Evolutionary conservation across 1,284 basidiomycete species (phyloP).

Genomic region (Stygiomarasmius scandens): DNA sequence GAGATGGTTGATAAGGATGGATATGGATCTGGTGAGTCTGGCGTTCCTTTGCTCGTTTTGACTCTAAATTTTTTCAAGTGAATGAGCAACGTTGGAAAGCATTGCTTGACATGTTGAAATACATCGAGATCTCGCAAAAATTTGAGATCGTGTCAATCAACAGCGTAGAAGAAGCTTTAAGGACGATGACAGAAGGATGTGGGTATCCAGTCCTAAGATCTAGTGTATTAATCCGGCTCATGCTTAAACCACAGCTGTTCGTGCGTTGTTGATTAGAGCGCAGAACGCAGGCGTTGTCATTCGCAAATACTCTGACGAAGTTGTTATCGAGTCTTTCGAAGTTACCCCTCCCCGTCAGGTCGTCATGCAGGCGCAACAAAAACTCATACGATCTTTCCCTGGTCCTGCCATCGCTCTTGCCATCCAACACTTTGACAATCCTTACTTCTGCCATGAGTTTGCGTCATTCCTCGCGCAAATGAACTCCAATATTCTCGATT

Average conservation of each 20-base stretch:
- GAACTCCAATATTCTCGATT: constrained; percentile 10
- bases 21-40: neutral
- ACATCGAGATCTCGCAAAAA: constrained; percentile 14
- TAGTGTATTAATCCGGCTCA: neutral
- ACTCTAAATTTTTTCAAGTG: neutral
- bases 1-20: neutral
- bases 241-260: constrained; percentile 28
- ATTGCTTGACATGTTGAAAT: constrained; percentile 26
- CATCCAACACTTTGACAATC: constrained; percentile 15
- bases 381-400: constrained; percentile 38
- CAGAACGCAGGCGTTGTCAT: constrained; percentile 49
- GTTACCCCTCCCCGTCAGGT: constrained; percentile 32
- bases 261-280: constrained; percentile 38
- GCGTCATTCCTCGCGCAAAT: constrained; percentile 18
- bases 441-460: constrained; percentile 25
- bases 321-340: constrained; percentile 47
- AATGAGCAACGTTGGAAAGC: constrained; percentile 26
- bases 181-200: constrained; percentile 24
- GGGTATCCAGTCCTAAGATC: neutral
- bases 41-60: neutral
- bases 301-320: constrained; percentile 27
- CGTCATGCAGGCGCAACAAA: constrained; percentile 40
- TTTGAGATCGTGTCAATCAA: neutral
- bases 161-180: constrained; percentile 15
- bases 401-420: constrained; percentile 28